Evolutionary conservation across 169 alveolate species (phyloP), one percentile per base, ranked within the genome.

Genomic region (Amoebophrya sp.): DNA sequence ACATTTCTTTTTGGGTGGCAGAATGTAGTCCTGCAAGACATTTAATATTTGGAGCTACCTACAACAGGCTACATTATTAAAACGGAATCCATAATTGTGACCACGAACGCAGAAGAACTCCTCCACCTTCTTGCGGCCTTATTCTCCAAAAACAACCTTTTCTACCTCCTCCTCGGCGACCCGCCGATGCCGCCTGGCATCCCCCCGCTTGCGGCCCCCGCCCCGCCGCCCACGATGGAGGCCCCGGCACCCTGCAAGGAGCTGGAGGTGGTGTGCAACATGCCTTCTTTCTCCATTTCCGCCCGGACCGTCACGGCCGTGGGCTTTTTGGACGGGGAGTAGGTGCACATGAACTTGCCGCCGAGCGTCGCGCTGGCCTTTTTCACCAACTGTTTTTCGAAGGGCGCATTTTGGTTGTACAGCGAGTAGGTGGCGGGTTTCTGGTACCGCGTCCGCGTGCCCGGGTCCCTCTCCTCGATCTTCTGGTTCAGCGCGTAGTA

Each of bases 341-440:
- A 66, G 83, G 83, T 66, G 83, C 83, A 66, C 83, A 25, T 18
- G 35, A 66, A 66, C 83, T 66, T 66, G 32, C 83, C 83, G 32
- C 29, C 29, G 23, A 41, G 54, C 54, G 54, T 41, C 23, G 54
- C 2, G 54, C 54, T 41, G 35, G 83, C 83, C 32, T 18, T 18
- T n/a, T 66, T 66, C 83, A 18, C 18, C 66, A 47, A 47, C 18
- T 3, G 32, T n/a, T 25, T 25, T 66, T 66, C 83, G 10, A 7
- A 66, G 83, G 35, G 83, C 29, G 83, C 83, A 25, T 66, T 66
- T n/a, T 66, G 29, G 35, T 66, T 66, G 83, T 66, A 66, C 83
- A 66, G 35, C 39, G 29, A 18, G 83, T 66, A 66, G 35, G 29
- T 66, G 2, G 83, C 83, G 35, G 35, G 35, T 25, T 18, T 66